Evolutionary conservation across 2,329 filamentous ascomycete genomes (phyloP), one percentile per base, ranked within the genome.

Genomic region (Helicocarpus griseus): DNA sequence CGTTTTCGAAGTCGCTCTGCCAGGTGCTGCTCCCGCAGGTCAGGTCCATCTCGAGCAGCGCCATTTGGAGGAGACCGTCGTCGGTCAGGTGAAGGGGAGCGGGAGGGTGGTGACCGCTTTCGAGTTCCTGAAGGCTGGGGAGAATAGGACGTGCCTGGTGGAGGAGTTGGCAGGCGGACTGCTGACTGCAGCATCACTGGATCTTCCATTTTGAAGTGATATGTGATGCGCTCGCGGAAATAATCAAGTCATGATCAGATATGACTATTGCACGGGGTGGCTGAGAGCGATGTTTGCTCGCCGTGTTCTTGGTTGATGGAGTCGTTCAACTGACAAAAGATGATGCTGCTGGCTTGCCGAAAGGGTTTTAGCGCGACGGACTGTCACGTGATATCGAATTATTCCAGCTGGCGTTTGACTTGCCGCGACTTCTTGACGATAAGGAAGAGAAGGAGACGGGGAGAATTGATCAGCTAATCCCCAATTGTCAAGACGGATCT

Each of bases 151-250:
- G 69, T 62, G 57, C 69, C 72, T 41, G 73, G 74, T 22, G 72
- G 74, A 51, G 78, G 78, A 35, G 79, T 81, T 46, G 79, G 79
- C 56, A 82, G 73, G 57, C 79, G 77, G 56, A 82, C 78, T 45
- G 79, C 79, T 29, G 76, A 78, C 56, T 77, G 74, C 51, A 78
- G 67, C 57, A 75, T 68, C 50, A 73, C 66, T 49, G 70, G 61
- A 53, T 73, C 72, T 48, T 69, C 67, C 71, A 74, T 74, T 49
- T 48, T 63, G 54, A 17, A 47, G 39, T 5, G 26, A 35, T 35
- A 19, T 24, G 19, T 50, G 28, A 50, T 33, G 28, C 13, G 19
- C 28, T 8, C 19, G 26, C 35, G 22, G 38, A 33, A 28, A n/a
- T 24, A 19, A n/a, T 43, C 38, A 43, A 43, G 29, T 49, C 35